Evolutionary conservation across 1,139 yeast genomes (phyloP).

Genomic region (Yamadazyma dushanensis): DNA sequence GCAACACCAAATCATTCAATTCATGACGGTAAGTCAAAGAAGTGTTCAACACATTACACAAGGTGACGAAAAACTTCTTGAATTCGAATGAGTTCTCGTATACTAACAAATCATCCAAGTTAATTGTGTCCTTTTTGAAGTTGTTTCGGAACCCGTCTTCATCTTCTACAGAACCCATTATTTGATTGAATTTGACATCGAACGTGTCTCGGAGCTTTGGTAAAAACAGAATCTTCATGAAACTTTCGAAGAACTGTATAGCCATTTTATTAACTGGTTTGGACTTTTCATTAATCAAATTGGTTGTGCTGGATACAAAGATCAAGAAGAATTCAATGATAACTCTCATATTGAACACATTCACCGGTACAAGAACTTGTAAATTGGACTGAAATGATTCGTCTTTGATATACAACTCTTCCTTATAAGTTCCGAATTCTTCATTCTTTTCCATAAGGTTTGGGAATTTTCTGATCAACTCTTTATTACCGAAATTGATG

Average conservation of each 20-base stretch:
- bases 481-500: conserved; percentile 30
- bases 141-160: conserved; percentile 7
- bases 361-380: conserved; percentile 69
- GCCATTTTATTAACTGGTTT: conserved; percentile 22
- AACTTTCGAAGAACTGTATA: conserved; percentile 58
- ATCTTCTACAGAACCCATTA: conserved; percentile 23
- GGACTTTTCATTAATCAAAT: conserved; percentile 29
- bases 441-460: conserved; percentile 11
- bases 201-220: conserved; percentile 64
- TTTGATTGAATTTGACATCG: conserved; percentile 30
- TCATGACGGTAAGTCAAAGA: conserved; percentile 56
- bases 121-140: conserved; percentile 10
- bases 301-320: conserved; percentile 39
- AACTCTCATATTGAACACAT: conserved; percentile 80
- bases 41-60: conserved; percentile 61
- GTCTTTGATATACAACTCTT: conserved; percentile 56
- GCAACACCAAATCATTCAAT: conserved; percentile 47
- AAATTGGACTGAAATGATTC: conserved; percentile 56
- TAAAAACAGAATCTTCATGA: conserved; percentile 64
- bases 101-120: conserved; percentile 14
- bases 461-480: conserved; percentile 11
- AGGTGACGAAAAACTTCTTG: conserved; percentile 48
- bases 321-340: conserved; percentile 61
- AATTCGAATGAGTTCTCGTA: conserved; percentile 58
- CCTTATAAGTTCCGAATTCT: conserved; percentile 7